Evolutionary conservation across 116 monocot genomes (phyloP), one percentile per base, ranked within the genome.

Genomic region (Posidonia oceanica): DNA sequence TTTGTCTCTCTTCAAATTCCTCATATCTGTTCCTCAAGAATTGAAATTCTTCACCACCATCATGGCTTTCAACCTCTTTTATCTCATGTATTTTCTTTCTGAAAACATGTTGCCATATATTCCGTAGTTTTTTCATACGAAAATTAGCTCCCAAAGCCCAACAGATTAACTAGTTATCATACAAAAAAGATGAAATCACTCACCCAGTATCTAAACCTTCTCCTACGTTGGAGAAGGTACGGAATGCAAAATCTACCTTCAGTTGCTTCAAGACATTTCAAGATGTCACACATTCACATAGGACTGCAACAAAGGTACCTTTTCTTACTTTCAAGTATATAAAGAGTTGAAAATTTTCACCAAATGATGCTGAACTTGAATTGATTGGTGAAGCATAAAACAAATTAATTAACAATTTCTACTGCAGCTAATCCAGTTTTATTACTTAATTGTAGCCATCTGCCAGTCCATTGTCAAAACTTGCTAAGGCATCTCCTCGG

Each of bases 21-120:
- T 91, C 86, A 42, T 56, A 77, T 64, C 75, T 72, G 62, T 55
- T 77, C 72, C 75, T 84, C 21, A 85, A 36, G 11, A 81, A 63
- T 38, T 82, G 76, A 59, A 87, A 63, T 61, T 85, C 87, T 18
- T 87, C 86, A 64, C 52, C 71, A 74, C 69, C 72, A 54, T 83
- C 82, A 70, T 80, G 77, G 65, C 71, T 79, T 77, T 91, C 91
- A 15, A 86, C 74, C 38, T 88, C 91, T 78, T 74, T 91, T 44
- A 88, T 66, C 81, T 95, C 95, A 40, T 84, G 82, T 76, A 85
- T 84, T 77, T 84, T 95, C 79, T 86, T 95, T 72, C 95, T 82
- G 74, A 86, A 84, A 64, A 95, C 95, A 84, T 95, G 95, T 39
- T 95, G 91, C 95, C 95, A 95, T 76, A 95, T 95, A 60, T 95